Evolutionary conservation across 345 rosid species (phyloP).

Genomic region (Acer campestre): DNA sequence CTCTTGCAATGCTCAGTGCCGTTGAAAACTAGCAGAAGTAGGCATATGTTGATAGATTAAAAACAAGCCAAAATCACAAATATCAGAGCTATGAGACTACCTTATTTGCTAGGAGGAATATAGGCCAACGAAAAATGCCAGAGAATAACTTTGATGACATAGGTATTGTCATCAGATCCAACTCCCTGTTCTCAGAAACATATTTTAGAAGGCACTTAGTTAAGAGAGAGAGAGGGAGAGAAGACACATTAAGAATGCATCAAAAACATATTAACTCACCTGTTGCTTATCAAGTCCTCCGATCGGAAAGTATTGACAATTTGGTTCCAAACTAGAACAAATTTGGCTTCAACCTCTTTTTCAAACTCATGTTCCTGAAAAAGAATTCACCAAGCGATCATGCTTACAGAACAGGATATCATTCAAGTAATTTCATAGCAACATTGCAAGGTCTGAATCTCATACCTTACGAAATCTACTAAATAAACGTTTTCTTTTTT

Average conservation of each 20-base stretch:
- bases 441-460: constrained; percentile 16
- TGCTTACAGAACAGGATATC: background rate
- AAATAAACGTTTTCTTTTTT: constrained; percentile 47
- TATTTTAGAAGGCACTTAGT: constrained; percentile 11
- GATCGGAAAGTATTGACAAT: constrained; percentile 67
- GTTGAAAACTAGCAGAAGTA: constrained; percentile 66
- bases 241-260: constrained; percentile 1
- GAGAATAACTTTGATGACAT: constrained; percentile 63
- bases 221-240: background rate
- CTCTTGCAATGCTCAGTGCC: constrained; percentile 82
- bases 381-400: constrained; percentile 12
- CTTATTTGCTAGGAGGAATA: constrained; percentile 92
- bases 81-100: constrained; percentile 33
- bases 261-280: constrained; percentile 38
- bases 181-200: constrained; percentile 57
- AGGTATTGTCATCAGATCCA: constrained; percentile 86
- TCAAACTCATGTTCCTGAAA: constrained; percentile 52
- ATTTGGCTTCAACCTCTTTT: constrained; percentile 63
- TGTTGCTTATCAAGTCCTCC: constrained; percentile 94
- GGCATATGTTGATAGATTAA: constrained; percentile 35
- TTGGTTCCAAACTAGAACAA: constrained; percentile 93
- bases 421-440: constrained; percentile 1
- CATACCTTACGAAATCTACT: constrained; percentile 62
- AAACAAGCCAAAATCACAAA: constrained; percentile 14
- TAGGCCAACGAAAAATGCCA: constrained; percentile 84